Conservation (phyloP, 768 basidiomycete genomes). For the Pleurotus giganteus region DNA sequence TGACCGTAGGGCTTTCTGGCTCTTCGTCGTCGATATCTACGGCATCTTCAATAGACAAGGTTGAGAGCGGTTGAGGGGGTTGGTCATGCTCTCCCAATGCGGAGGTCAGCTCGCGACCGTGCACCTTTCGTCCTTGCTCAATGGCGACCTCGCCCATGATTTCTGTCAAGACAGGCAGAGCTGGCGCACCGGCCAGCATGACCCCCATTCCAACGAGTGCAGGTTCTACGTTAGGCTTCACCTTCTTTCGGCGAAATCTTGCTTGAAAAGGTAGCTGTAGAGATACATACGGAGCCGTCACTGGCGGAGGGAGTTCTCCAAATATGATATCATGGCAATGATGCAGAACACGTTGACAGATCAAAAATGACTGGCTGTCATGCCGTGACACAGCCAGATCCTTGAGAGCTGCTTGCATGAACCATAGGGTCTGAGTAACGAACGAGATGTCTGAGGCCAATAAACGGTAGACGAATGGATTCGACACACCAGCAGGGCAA, state of each 20-base stretch:
- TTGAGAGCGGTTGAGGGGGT: constrained; percentile 23
- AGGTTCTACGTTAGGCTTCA: constrained; percentile 72
- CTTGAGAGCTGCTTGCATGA: constrained; percentile 92
- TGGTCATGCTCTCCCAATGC: constrained; percentile 48
- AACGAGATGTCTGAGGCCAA: constrained; percentile 11
- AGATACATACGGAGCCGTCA: constrained; percentile 65
- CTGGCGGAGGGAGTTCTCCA: constrained; percentile 71
- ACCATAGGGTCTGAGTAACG: constrained; percentile 82
- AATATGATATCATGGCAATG: constrained; percentile 97
- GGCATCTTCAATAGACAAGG: constrained; percentile 30
- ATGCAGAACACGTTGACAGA: constrained; percentile 90
- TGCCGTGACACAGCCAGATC: constrained; percentile 65
- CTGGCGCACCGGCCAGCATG: constrained; percentile 73
- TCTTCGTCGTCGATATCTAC: constrained; percentile 27
- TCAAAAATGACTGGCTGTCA: constrained; percentile 76
- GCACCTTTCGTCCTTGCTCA: constrained; percentile 82
- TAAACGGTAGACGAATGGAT: constrained; percentile 10
- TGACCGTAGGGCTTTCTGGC: constrained; percentile 15
- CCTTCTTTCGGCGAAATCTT: constrained; percentile 54
- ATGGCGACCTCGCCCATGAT: constrained; percentile 80
- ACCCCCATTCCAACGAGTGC: constrained; percentile 84
- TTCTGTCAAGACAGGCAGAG: constrained; percentile 71
- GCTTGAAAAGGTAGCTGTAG: constrained; percentile 47
- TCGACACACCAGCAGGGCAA: constrained; percentile 87
- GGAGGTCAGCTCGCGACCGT: constrained; percentile 45